Evolutionary conservation across 495 filamentous ascomycete species (phyloP), one percentile per base, ranked within the genome.

Genomic region (Cercophora newfieldiana): DNA sequence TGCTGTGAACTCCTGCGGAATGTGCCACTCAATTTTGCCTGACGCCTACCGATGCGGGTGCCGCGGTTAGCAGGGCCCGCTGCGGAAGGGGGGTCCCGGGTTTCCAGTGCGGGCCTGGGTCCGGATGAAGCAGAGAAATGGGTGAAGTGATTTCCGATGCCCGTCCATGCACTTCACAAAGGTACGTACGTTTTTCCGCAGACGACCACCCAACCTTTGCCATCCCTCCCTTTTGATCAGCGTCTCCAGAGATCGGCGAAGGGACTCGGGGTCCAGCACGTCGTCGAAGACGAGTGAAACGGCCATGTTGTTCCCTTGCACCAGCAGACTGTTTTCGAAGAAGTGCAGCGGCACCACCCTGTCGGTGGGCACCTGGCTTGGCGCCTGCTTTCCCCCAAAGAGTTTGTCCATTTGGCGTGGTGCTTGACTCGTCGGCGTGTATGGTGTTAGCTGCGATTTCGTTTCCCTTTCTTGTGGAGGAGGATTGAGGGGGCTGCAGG

Each of bases 201-300:
- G 54, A 12, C 81, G 72, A 22, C 75, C 80, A 1, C 81, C 81
- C 7, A 83, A 68, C 58, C 78, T 74, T 37, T 74, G 63, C 81
- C 81, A 83, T 21, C 74, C 75, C 47, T 74, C 75, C 19, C 71
- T 59, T 31, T 72, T 59, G 56, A 78, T 62, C 28, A 83, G 61
- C 0, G 62, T 60, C n/a, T 75, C 71, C 1, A 83, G 69, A 1
- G 77, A 66, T 2, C 8, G 10, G 0, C 71, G 66, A 21, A 83
- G 72, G 19, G 71, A 78, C 26, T 74, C 68, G 0, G 77, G 67
- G 61, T 83, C 81, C 0, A 86, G 71, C 24, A 84, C 77, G 28
- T 83, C 80, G 63, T 86, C 78, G 33, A 86, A 83, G 1, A 73
- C 74, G 29, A 82, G 70, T 50, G 72, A 75, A 10, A 71, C 75